Evolutionary conservation across 139 green algal genomes (phyloP).

Genomic region (Gonium pectorale): DNA sequence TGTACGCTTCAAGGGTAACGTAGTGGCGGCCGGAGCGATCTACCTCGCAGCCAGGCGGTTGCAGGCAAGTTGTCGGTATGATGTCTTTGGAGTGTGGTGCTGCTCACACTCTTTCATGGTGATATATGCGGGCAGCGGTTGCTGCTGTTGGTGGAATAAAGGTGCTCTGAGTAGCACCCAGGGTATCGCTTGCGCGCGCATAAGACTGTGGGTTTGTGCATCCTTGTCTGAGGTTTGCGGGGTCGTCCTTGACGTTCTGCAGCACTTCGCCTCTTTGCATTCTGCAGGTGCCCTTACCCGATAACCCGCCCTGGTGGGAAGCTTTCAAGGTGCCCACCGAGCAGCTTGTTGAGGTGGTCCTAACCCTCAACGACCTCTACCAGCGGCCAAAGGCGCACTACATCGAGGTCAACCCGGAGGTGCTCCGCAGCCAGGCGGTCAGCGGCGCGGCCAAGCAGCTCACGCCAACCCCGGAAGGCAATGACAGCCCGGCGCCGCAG

Average conservation of each 20-base stretch:
- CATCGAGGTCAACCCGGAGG: conserved; percentile 51
- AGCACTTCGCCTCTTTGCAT: neutral
- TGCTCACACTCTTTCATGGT: too few species aligned
- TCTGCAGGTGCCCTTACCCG: conserved; percentile 76
- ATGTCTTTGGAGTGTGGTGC: too few species aligned
- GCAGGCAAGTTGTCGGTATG: conserved; percentile 63
- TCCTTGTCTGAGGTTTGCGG: too few species aligned
- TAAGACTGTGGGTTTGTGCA: too few species aligned
- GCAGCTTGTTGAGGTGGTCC: conserved; percentile 76
- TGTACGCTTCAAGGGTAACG: conserved; percentile 84
- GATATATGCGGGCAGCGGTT: too few species aligned
- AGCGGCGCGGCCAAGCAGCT: conserved; percentile 26
- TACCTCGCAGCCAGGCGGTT: conserved; percentile 83
- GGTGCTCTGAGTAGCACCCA: too few species aligned
- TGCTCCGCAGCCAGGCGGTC: conserved; percentile 34
- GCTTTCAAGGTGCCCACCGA: conserved; percentile 74
- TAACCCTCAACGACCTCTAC: conserved; percentile 72
- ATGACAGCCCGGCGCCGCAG: conserved; percentile 26
- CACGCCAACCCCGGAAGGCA: neutral
- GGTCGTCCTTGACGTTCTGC: too few species aligned
- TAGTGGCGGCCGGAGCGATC: conserved; percentile 90
- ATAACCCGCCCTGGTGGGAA: conserved; percentile 84
- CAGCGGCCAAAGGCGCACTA: conserved; percentile 60
- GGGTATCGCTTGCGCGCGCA: too few species aligned
- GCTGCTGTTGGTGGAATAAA: too few species aligned